Evolutionary conservation across 495 filamentous ascomycete genomes (phyloP).

Genomic region (Cercophora scortea): DNA sequence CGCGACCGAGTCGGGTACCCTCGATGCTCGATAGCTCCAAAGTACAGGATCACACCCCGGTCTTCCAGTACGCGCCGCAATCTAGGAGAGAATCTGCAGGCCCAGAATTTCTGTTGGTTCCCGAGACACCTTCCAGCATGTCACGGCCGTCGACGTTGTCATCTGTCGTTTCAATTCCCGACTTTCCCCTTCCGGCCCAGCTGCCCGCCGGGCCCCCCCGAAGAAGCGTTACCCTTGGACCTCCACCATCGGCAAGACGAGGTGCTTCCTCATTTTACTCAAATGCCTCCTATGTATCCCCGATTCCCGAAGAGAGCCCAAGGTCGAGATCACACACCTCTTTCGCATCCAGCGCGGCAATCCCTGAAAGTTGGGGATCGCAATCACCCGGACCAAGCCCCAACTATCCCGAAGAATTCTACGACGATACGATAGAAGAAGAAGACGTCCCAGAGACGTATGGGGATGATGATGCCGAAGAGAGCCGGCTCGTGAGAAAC

Average conservation of each 20-base stretch:
- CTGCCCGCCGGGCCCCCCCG: conserved; percentile 31
- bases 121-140: conserved; percentile 31
- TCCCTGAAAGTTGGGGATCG: conserved; percentile 61
- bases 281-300: conserved; percentile 68
- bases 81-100: conserved; percentile 19
- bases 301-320: conserved; percentile 76
- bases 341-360: conserved; percentile 73
- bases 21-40: conserved; percentile 44
- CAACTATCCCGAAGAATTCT: conserved; percentile 36
- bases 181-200: conserved; percentile 48
- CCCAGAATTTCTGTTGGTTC: conserved; percentile 20
- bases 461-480: conserved; percentile 50
- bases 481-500: conserved; percentile 60
- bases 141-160: conserved; percentile 45
- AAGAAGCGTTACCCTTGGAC: conserved; percentile 51
- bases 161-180: conserved; percentile 52
- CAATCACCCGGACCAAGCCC: conserved; percentile 34
- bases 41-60: conserved; percentile 40
- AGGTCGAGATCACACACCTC: conserved; percentile 56
- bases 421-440: conserved; percentile 41
- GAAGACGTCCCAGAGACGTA: conserved; percentile 30
- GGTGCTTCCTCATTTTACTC: conserved; percentile 71
- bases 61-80: conserved; percentile 44
- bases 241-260: conserved; percentile 60
- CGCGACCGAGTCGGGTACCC: conserved; percentile 53